Evolutionary conservation across 208 protist species (phyloP).

Genomic region (Wallacemonas collosoma): DNA sequence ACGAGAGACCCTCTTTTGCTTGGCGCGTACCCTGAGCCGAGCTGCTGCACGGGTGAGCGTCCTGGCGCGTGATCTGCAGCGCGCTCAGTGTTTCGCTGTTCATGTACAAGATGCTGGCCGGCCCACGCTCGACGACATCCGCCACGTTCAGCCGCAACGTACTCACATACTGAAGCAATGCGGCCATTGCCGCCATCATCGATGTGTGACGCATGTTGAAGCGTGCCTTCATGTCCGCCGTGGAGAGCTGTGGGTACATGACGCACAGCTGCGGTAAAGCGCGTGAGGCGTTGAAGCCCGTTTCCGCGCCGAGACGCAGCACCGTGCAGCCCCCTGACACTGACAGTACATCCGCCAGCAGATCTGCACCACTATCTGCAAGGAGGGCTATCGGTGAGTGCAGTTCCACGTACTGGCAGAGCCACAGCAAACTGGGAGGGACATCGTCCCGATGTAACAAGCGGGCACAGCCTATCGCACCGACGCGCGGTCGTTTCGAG

Average conservation of each 20-base stretch:
- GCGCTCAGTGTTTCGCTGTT: slow-evolving; percentile 44
- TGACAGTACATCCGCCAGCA: slow-evolving; percentile 35
- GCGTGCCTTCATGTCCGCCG: slow-evolving; percentile 42
- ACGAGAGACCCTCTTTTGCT: slow-evolving; percentile 81
- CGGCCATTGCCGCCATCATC: slow-evolving; percentile 80
- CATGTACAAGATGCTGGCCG: slow-evolving; percentile 58
- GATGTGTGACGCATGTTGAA: slow-evolving; percentile 46
- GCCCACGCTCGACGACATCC: slow-evolving; percentile 71
- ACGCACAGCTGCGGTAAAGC: slow-evolving; percentile 38
- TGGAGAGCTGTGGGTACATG: slow-evolving; percentile 53
- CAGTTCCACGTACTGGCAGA: slow-evolving; percentile 47
- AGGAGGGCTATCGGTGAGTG: slow-evolving; percentile 47
- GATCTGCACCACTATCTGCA: slow-evolving; percentile 32
- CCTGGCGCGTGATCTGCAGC: slow-evolving; percentile 76
- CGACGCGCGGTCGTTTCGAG: neutral
- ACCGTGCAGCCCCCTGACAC: slow-evolving; percentile 30
- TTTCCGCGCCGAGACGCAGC: slow-evolving; percentile 38
- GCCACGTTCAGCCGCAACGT: slow-evolving; percentile 51
- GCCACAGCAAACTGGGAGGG: slow-evolving; percentile 50
- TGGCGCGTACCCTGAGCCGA: slow-evolving; percentile 61
- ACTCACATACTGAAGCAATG: slow-evolving; percentile 55
- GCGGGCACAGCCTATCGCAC: slow-evolving; percentile 9
- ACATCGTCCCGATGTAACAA: slow-evolving; percentile 38
- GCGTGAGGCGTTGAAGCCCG: slow-evolving; percentile 37
- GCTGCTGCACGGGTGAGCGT: slow-evolving; percentile 70